Evolutionary conservation across 2,329 filamentous ascomycete species (phyloP).

Genomic region (Hymenoscyphus repandus): DNA sequence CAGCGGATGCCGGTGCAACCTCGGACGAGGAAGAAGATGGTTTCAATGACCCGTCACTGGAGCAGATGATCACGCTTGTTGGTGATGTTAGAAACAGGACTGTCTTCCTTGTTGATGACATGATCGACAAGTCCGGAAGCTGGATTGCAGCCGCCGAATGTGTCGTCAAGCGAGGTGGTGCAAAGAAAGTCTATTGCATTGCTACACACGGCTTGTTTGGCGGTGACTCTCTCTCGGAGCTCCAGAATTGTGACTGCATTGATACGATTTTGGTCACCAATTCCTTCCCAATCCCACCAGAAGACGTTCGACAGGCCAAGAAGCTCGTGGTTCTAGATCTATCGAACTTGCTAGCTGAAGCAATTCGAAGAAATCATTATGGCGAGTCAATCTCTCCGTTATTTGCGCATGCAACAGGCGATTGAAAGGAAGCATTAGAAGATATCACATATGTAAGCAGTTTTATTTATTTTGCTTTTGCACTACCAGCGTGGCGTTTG

Average conservation of each 20-base stretch:
- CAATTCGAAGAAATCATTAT: constrained; percentile 93
- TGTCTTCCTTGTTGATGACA: constrained; percentile 95
- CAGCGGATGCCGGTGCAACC: constrained; percentile 73
- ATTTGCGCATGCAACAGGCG: constrained; percentile 24
- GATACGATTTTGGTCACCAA: constrained; percentile 94
- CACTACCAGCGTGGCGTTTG: constrained; percentile 28
- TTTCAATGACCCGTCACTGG: constrained; percentile 72
- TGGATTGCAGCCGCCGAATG: constrained; percentile 98
- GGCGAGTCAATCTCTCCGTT: constrained; percentile 66
- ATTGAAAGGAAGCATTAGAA: constrained; percentile 30
- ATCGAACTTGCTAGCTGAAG: constrained; percentile 81
- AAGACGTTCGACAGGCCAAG: constrained; percentile 62
- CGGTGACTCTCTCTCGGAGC: constrained; percentile 79
- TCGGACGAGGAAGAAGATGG: constrained; percentile 92
- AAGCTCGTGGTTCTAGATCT: constrained; percentile 90
- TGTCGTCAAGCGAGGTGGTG: constrained; percentile 85
- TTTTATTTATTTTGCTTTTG: constrained; percentile 38
- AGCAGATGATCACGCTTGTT: constrained; percentile 96
- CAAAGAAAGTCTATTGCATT: constrained; percentile 95
- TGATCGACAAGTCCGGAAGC: constrained; percentile 95
- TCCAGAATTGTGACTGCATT: constrained; percentile 90
- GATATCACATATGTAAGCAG: constrained; percentile 40
- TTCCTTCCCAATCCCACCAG: constrained; percentile 83
- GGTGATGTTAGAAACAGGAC: constrained; percentile 84
- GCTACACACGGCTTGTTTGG: constrained; percentile 95